Percentiles rank a stretch among this genome's conserved stretches.
phyloP scores from a whole-genome alignment of 2,329 filamentous ascomycete genomes.

The Atkinsonella texensis region DNA sequence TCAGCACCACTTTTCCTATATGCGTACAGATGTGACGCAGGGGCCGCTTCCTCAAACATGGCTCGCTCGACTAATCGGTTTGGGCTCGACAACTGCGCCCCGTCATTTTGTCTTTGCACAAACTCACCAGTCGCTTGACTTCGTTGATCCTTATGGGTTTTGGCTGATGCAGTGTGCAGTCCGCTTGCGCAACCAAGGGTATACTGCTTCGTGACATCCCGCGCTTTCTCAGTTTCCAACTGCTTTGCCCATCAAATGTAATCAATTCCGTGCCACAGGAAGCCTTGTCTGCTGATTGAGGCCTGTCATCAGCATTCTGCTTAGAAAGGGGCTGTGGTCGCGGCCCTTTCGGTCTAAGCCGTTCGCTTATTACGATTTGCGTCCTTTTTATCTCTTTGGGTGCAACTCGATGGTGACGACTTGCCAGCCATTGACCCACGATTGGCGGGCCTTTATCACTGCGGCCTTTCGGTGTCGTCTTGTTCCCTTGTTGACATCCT shows the following conservation, averaged over 20 bases:
- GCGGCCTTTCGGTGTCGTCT: too few species aligned
- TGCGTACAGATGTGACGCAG: not conserved
- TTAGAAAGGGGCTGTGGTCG: not conserved
- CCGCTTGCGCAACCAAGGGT: constrained; percentile 14
- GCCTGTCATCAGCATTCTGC: not conserved
- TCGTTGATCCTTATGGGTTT: constrained; percentile 19
- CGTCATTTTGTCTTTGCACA: constrained; percentile 16
- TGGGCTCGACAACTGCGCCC: constrained; percentile 12
- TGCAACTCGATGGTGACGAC: not conserved
- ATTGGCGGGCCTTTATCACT: not conserved
- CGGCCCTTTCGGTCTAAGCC: constrained; percentile 1
- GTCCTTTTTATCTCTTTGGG: not conserved
- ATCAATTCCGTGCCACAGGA: not conserved
- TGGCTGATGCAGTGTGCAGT: constrained; percentile 20
- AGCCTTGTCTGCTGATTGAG: not conserved
- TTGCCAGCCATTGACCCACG: not conserved
- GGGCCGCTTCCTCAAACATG: not conserved
- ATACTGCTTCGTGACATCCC: constrained; percentile 12
- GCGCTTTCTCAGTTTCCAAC: constrained; percentile 9
- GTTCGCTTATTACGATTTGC: not conserved
- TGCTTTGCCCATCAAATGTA: not conserved
- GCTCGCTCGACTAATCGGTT: constrained; percentile 8
- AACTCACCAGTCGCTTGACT: constrained; percentile 17
- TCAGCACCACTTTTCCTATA: not conserved
- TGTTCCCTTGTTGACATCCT: too few species aligned